Conservation (phyloP, 345 rosid species). For the Odontarrhena argentea region DNA sequence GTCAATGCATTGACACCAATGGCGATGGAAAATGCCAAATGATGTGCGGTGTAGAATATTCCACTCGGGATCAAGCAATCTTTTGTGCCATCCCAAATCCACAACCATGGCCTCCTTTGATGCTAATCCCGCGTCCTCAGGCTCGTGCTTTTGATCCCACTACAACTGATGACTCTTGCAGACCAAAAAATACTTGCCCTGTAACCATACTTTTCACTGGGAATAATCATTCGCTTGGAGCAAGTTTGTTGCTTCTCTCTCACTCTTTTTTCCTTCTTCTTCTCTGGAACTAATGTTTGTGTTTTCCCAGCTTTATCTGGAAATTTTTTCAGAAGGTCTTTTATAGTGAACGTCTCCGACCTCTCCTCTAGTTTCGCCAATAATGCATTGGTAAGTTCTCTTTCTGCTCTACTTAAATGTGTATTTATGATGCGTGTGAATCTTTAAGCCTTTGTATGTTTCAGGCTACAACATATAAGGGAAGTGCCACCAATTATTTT, state of each 20-base stretch:
- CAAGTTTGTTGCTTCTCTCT: conserved; percentile 43
- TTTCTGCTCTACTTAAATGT: conserved; percentile 18
- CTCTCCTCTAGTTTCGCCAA: conserved; percentile 46
- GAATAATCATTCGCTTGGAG: conserved; percentile 60
- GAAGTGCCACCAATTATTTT: conserved; percentile 42
- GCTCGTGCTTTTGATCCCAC: conserved; percentile 55
- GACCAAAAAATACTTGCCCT: conserved; percentile 62
- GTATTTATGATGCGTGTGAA: background rate
- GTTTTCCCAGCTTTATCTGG: conserved; percentile 52
- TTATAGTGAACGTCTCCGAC: conserved; percentile 44
- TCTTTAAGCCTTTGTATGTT: conserved; percentile 16
- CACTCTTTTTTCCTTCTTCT: background rate
- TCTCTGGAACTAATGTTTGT: conserved; percentile 1
- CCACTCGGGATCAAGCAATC: conserved; percentile 49
- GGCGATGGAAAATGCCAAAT: conserved; percentile 54
- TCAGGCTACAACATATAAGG: conserved; percentile 66
- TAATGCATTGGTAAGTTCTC: conserved; percentile 53
- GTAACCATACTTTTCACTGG: conserved; percentile 68
- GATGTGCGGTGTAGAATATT: conserved; percentile 66
- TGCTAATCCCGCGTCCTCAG: conserved; percentile 65
- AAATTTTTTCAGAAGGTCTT: conserved; percentile 50
- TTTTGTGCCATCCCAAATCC: conserved; percentile 65
- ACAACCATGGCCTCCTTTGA: conserved; percentile 74
- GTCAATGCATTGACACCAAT: conserved; percentile 48
- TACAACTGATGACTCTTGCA: conserved; percentile 64